phyloP scores from a whole-genome alignment of 2,329 filamentous ascomycete genomes.

The Verticillium isaacii region DNA sequence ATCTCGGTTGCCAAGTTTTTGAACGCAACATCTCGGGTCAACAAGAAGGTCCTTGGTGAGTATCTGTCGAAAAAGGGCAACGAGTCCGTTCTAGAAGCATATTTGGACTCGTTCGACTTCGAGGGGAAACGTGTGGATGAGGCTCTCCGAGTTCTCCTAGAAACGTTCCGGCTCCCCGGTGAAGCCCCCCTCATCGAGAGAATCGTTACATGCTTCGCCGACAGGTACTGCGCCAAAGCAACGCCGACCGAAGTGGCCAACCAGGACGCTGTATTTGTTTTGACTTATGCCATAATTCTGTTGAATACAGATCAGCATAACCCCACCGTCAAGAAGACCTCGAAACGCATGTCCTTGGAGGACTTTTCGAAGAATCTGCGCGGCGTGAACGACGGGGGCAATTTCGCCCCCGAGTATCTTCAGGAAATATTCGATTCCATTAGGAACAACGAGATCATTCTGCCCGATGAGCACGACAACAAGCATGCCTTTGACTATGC shows the following conservation, averaged over 20 bases:
- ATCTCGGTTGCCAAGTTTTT: constrained; percentile 80
- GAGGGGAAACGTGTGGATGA: constrained; percentile 82
- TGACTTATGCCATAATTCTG: constrained; percentile 96
- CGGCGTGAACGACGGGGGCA: constrained; percentile 78
- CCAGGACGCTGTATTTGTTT: constrained; percentile 81
- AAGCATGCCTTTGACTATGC: constrained; percentile 95
- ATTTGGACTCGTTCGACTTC: constrained; percentile 87
- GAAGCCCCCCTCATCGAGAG: constrained; percentile 91
- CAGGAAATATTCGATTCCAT: constrained; percentile 88
- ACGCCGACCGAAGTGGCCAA: constrained; percentile 73
- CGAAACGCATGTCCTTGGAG: constrained; percentile 76
- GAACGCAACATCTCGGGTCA: constrained; percentile 79
- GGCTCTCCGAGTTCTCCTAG: constrained; percentile 79
- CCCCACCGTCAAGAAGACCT: constrained; percentile 67
- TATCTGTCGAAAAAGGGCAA: constrained; percentile 90
- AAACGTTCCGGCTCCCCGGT: constrained; percentile 88
- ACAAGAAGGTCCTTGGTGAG: constrained; percentile 87
- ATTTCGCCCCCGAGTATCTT: constrained; percentile 81
- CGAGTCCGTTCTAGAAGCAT: constrained; percentile 77
- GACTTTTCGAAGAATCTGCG: constrained; percentile 88
- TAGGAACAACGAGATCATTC: constrained; percentile 87
- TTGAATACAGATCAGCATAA: constrained; percentile 97
- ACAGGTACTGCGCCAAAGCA: constrained; percentile 71
- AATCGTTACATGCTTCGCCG: constrained; percentile 81
- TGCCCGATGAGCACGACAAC: constrained; percentile 96